phyloP scores from a whole-genome alignment of 139 green algal genomes.

The Chlorella sorokiniana region DNA sequence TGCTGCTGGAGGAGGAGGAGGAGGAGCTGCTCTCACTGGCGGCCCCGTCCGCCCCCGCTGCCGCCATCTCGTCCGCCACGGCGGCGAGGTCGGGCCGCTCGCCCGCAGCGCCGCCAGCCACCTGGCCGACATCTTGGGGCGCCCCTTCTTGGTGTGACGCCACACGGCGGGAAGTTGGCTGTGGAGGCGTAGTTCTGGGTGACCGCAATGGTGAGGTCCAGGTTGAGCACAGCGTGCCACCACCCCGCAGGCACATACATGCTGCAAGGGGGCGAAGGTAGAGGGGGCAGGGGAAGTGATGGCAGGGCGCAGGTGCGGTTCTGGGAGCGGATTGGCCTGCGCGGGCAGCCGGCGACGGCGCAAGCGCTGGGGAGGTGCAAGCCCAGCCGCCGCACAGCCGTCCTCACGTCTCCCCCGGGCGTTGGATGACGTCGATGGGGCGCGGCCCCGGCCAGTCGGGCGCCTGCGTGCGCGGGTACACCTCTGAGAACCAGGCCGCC shows the following conservation, averaged over 20 bases:
- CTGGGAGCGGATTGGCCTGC: background rate
- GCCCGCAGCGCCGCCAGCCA: slow-evolving; percentile 65
- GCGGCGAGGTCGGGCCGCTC: slow-evolving; percentile 68
- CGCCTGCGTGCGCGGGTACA: slow-evolving; percentile 66
- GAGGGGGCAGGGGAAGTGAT: background rate
- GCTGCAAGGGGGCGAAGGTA: slow-evolving; percentile 7
- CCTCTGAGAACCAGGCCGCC: slow-evolving; percentile 73
- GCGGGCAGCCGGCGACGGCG: no score
- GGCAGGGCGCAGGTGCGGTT: background rate
- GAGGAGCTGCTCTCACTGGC: slow-evolving; percentile 35
- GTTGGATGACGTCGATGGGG: slow-evolving; percentile 70
- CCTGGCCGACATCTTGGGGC: slow-evolving; percentile 78
- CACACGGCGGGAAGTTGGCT: slow-evolving; percentile 79
- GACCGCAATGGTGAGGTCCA: slow-evolving; percentile 78
- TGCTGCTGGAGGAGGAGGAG: slow-evolving; percentile 37
- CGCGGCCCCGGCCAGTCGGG: slow-evolving; percentile 59
- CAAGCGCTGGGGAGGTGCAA: no score
- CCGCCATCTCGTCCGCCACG: slow-evolving; percentile 36
- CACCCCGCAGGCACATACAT: slow-evolving; percentile 80
- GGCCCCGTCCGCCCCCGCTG: background rate
- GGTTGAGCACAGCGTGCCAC: slow-evolving; percentile 84
- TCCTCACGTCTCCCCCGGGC: slow-evolving; percentile 22
- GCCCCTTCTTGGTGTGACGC: slow-evolving; percentile 61
- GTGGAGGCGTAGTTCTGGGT: slow-evolving; percentile 69
- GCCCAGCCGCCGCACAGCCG: no score